Conservation (phyloP, 805 yeast species). For the Cyberlindnera veronae region DNA sequence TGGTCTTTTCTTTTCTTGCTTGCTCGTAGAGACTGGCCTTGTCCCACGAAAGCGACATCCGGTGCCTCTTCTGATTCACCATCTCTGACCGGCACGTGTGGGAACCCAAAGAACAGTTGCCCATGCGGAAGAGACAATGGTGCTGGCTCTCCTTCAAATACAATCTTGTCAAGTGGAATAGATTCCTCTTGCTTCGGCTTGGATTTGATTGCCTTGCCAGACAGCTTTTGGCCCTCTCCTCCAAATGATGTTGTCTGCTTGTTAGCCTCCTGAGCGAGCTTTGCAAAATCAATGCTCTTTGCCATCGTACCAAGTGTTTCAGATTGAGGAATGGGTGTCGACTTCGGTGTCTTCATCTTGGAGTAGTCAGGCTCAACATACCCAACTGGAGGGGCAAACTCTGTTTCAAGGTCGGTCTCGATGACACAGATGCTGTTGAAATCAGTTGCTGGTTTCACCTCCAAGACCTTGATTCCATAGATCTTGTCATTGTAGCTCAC, state of each 20-base stretch:
- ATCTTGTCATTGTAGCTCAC: conserved; percentile 76
- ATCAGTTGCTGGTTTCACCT: conserved; percentile 72
- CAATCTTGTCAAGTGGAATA: conserved; percentile 40
- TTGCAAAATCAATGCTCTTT: conserved; percentile 59
- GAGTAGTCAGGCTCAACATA: conserved; percentile 85
- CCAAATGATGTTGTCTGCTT: conserved; percentile 34
- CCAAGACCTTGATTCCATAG: conserved; percentile 79
- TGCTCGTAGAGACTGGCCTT: conserved; percentile 74
- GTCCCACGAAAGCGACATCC: conserved; percentile 45
- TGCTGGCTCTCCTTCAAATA: conserved; percentile 61
- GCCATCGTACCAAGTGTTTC: conserved; percentile 72
- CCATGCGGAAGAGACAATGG: conserved; percentile 77
- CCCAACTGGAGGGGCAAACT: conserved; percentile 98
- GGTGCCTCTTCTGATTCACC: conserved; percentile 33
- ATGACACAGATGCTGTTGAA: conserved; percentile 82
- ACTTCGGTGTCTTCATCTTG: conserved; percentile 21
- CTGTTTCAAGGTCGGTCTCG: conserved; percentile 95
- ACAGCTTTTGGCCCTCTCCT: conserved; percentile 69
- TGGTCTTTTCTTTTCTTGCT: conserved; percentile 66
- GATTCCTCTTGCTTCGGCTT: conserved; percentile 15
- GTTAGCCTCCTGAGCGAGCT: conserved; percentile 45
- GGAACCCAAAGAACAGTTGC: conserved; percentile 91
- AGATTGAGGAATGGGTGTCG: conserved; percentile 2
- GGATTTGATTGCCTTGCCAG: conserved; percentile 46
- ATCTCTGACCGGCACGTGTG: conserved; percentile 47